A percentile compares a stretch with the other conserved stretches of the same genome.
Conservation (phyloP, 192 early-diverging fungal genomes). For the Podochytrium sp. region DNA sequence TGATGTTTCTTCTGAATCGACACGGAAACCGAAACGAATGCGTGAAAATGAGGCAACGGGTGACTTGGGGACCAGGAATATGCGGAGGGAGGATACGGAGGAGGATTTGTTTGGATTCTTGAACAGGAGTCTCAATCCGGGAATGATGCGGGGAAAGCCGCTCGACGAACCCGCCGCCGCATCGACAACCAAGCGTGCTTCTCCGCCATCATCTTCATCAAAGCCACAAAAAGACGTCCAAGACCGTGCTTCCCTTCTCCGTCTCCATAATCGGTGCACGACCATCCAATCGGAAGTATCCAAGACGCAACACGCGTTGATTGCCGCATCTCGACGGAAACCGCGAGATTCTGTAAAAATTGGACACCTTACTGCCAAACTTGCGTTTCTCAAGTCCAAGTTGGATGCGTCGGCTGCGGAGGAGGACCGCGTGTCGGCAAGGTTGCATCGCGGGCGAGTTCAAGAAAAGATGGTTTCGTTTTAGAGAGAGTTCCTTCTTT, state of each 20-base stretch:
- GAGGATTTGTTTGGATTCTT: background rate
- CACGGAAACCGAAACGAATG: background rate
- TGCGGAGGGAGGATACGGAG: background rate
- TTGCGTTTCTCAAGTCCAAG: background rate
- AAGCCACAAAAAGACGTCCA: background rate
- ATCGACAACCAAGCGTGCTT: too few species aligned
- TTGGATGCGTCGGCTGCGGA: background rate
- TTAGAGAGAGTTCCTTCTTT: background rate
- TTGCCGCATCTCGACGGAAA: background rate
- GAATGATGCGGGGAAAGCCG: background rate
- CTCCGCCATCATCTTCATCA: background rate
- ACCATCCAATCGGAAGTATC: background rate
- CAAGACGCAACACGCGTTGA: background rate
- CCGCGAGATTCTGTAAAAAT: too few species aligned
- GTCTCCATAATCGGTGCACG: background rate
- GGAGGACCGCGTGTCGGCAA: background rate
- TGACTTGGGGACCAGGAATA: too few species aligned
- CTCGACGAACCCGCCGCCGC: too few species aligned
- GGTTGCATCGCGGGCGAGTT: background rate
- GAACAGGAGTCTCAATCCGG: background rate
- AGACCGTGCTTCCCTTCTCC: background rate
- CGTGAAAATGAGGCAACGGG: too few species aligned
- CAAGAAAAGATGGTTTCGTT: background rate
- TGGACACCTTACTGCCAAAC: too few species aligned
- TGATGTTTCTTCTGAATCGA: too few species aligned